Base-by-base conservation (phyloP, 2,329 filamentous ascomycete genomes). In the Apiospora kogelbergensis region DNA sequence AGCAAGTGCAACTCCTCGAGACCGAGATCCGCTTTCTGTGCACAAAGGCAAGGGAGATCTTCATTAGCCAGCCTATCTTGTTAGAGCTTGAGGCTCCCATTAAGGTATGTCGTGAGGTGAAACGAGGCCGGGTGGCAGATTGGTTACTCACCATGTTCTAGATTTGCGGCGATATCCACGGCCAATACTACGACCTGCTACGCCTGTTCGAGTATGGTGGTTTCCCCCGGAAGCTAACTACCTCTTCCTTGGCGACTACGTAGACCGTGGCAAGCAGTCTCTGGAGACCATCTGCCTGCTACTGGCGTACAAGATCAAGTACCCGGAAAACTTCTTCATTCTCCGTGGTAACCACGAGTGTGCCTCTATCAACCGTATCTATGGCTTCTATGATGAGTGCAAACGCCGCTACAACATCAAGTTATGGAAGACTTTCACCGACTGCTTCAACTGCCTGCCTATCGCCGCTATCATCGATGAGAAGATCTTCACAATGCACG, bases 401-500 rank as follows among this genome's bases (percentile, higher is more conserved):
- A 99, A 99, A 88, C 92, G 96, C 80, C 89, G 95, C 76, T 98
- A 97, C 86, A 99, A 98, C 84, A 97, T 98, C 86, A 98, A 98
- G 89, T 88, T 98, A 71, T 98, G 95, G 95, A 99, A 99, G 89
- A 98, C 95, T 1, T 98, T 99, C 81, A 98, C 95, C 72, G 95
- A 99, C 82, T 98, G 95, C 88, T 99, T 99, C 90, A 99, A 99
- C 88, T 98, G 94, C 84, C 84, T 98, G 79, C 95, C 95, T 64
- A 98, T 99, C 81, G 96, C 95, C 69, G 95, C 96, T 75, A 99
- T 99, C 83, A 98, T 99, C 77, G 95, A 97, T 79, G 96, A 98
- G 87, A 99, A 98, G 91, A 99, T 99, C 80, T 98, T 99, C 86
- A 98, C 95, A 79, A 98, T 99, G 95, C 96, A 99, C 84, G 96